A percentile compares a stretch with the other conserved stretches of the same genome.
These are phyloP conservation scores for Phyllosticta capitalensis DNA, from an alignment of 2,329 filamentous ascomycete genomes.

Conservation along the genomic window DNA sequence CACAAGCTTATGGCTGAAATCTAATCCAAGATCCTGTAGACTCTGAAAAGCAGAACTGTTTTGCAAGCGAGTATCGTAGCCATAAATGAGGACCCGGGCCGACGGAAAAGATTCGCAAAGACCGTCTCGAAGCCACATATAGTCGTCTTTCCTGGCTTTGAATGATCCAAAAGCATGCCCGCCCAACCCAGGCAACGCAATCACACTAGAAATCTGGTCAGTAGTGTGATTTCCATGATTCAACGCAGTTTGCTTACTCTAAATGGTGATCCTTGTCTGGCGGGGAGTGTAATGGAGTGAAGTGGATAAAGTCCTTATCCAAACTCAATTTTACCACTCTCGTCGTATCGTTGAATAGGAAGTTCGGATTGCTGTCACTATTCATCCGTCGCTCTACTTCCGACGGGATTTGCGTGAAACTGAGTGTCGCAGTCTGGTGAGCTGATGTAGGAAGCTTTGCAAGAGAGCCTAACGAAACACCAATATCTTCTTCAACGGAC, in stretches of 20 bases:
- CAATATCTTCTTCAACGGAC: too few relatives aligned
- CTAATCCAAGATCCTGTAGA: not conserved
- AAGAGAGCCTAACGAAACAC: too few relatives aligned
- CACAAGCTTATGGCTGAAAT: not conserved
- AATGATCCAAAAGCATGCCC: conserved; percentile 25
- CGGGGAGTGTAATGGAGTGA: not conserved
- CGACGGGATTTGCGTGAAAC: too few relatives aligned
- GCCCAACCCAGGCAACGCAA: conserved; percentile 16
- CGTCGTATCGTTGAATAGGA: too few relatives aligned
- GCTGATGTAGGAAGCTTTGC: too few relatives aligned
- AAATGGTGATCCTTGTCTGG: not conserved
- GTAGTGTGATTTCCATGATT: not conserved
- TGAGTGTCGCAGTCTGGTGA: too few relatives aligned
- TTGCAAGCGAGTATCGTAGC: conserved; percentile 14
- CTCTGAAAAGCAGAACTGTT: not conserved
- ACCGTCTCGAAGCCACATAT: conserved; percentile 24
- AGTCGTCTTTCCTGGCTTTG: conserved; percentile 16
- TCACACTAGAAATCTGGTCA: not conserved
- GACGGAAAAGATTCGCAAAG: conserved; percentile 16
- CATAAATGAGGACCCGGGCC: conserved; percentile 20
- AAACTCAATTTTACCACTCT: not conserved
- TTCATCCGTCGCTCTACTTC: too few relatives aligned
- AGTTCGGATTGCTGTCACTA: too few relatives aligned
- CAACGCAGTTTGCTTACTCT: not conserved
- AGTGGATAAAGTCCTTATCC: not conserved